phyloP scores from a whole-genome alignment of 2,329 filamentous ascomycete species.

The Hymenoscyphus fructigenus region DNA sequence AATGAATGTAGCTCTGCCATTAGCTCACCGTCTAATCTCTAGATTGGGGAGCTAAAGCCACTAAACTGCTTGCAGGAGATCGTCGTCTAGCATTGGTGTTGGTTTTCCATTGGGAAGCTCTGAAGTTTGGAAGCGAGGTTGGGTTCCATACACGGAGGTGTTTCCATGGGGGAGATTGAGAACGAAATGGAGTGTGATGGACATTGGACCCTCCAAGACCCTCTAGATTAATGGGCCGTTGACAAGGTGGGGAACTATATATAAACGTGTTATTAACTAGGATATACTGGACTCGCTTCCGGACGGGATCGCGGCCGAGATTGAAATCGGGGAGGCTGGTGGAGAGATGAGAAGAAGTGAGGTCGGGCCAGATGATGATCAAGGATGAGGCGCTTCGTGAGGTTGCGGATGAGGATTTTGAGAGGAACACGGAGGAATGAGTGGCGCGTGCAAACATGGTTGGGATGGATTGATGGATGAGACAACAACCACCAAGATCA shows the following conservation, averaged over 20 bases:
- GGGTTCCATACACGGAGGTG: background rate
- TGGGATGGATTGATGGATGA: background rate
- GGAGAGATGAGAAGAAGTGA: background rate
- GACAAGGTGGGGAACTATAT: background rate
- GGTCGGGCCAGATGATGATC: background rate
- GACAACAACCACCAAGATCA: background rate
- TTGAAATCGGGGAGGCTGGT: background rate
- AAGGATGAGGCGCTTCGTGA: background rate
- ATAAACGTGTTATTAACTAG: background rate
- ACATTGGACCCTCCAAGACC: too few relatives aligned
- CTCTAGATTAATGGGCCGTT: background rate
- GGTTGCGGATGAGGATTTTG: background rate
- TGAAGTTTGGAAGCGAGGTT: background rate
- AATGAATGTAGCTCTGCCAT: background rate
- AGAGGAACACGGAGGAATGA: constrained; percentile 7
- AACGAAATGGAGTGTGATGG: too few relatives aligned
- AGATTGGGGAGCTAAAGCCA: too few relatives aligned
- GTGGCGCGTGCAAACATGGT: constrained; percentile 4
- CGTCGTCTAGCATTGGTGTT: background rate
- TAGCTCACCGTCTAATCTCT: background rate
- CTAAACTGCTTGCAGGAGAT: constrained; percentile 1
- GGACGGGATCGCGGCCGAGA: background rate
- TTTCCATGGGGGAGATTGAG: background rate
- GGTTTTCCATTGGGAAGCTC: background rate
- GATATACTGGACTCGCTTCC: constrained; percentile 2